Evolutionary conservation across 495 filamentous ascomycete species (phyloP), one percentile per base, ranked within the genome.

Genomic region (Lepidopterella palustris): DNA sequence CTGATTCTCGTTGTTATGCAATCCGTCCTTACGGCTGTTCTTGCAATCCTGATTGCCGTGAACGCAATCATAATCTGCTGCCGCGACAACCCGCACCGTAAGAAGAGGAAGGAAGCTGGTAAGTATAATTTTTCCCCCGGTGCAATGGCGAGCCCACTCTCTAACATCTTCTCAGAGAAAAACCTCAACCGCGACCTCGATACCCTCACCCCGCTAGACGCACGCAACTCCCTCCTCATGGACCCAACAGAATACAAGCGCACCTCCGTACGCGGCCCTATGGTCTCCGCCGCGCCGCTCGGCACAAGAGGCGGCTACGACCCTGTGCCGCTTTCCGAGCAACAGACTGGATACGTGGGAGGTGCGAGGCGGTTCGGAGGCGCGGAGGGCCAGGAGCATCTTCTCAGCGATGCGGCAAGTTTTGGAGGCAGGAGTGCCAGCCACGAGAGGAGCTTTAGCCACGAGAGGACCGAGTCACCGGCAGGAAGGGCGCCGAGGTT

Each of bases 1-100:
- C 84, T 97, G 27, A 87, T 92, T 11, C 78, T 98, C 45, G 92
- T 98, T 59, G 92, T 83, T 45, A 78, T 97, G 18, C 93, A 98
- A 73, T 89, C 88, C 0, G 82, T 85, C 5, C 77, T 98, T 54
- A 95, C 93, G 1, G 90, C 80, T 57, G 72, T 87, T 29, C 79
- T 98, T 49, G 93, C 90, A 27, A 91, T 98, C 55, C 77, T 97
- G 32, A 93, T 98, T 67, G 87, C 83, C 18, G 85, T 90, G 71
- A 97, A 98, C 66, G 88, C 92, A 25, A 82, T 97, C 59, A 84
- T 90, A 62, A 78, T 84, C 29, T 90, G 84, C 74, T 85, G 83
- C 78, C 85, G 86, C 57, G 80, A 92, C 74, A 97, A 98, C 73
- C 92, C 93, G 1, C 91, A 98, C 73, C 82, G 84, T 50, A 87